Conservation (phyloP, 768 basidiomycete genomes). For the Lactarius hengduanensis region DNA sequence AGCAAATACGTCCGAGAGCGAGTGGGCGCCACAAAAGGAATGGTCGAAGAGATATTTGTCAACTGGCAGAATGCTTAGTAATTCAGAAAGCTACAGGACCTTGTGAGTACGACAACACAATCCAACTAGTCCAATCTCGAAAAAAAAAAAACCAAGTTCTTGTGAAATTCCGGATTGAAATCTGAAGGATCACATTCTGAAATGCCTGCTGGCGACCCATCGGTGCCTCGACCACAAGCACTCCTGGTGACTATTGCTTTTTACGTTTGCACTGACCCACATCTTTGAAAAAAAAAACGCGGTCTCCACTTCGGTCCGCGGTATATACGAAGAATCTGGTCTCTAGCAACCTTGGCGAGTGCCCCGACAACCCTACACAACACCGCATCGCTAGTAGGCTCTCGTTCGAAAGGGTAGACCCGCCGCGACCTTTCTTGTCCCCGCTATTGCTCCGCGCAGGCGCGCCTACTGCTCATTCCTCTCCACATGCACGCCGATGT, state of each 20-base stretch:
- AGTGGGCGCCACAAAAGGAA: too few species aligned
- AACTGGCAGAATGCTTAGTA: too few species aligned
- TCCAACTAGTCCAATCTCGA: not conserved
- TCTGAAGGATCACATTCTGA: not conserved
- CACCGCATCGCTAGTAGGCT: constrained; percentile 21
- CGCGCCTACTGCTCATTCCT: not conserved
- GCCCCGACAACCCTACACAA: constrained; percentile 40
- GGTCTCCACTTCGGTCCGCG: constrained; percentile 51
- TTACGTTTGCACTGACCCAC: not conserved
- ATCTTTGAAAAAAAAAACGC: not conserved
- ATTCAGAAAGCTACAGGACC: too few species aligned
- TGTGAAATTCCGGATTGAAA: not conserved
- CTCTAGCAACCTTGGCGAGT: constrained; percentile 44
- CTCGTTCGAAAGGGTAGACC: constrained; percentile 42
- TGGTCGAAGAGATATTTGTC: too few species aligned
- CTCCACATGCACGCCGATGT: constrained; percentile 47
- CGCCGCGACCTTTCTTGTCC: constrained; percentile 43
- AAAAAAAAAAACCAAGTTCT: not conserved
- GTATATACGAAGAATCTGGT: constrained; percentile 43
- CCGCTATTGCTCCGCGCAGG: constrained; percentile 40
- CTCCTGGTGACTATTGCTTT: not conserved
- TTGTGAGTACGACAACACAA: too few species aligned
- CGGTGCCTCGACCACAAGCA: not conserved
- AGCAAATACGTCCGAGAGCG: too few species aligned
- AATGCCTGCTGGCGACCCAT: not conserved